Conservation (phyloP, 1,139 yeast genomes). For the Pichia sorboxylosa region DNA sequence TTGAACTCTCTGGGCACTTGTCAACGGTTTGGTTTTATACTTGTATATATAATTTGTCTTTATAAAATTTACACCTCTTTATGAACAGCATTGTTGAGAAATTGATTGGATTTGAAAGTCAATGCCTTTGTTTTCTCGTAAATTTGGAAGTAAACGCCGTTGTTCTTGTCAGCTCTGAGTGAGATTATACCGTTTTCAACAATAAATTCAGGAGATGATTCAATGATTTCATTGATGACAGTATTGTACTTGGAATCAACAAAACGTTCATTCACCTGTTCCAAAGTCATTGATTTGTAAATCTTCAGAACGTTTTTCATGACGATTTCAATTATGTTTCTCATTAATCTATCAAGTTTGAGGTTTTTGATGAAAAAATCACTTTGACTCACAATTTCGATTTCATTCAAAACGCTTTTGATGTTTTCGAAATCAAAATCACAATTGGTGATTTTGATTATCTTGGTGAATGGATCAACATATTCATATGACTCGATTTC, state of each 20-base stretch:
- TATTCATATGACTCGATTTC: slow-evolving; percentile 51
- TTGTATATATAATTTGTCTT: neutral
- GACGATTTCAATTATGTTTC: slow-evolving; percentile 15
- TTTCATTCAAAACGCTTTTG: slow-evolving; percentile 32
- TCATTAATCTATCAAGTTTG: slow-evolving; percentile 13
- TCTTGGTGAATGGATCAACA: slow-evolving; percentile 46
- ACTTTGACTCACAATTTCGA: slow-evolving; percentile 34
- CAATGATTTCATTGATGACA: slow-evolving; percentile 5
- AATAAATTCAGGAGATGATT: slow-evolving; percentile 6
- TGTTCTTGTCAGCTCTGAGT: slow-evolving; percentile 33
- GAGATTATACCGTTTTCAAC: slow-evolving; percentile 22
- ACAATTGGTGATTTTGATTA: slow-evolving; percentile 41
- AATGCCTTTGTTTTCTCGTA: slow-evolving; percentile 51
- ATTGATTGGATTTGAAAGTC: slow-evolving; percentile 44
- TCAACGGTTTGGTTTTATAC: neutral
- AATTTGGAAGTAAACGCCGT: slow-evolving; percentile 42
- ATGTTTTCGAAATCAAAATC: slow-evolving; percentile 46
- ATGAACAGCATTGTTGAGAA: slow-evolving; percentile 29
- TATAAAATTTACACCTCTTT: slow-evolving; percentile 3
- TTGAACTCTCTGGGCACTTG: slow-evolving; percentile 1
- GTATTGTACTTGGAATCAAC: slow-evolving; percentile 5
- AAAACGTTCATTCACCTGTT: slow-evolving; percentile 12
- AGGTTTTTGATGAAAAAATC: slow-evolving; percentile 43
- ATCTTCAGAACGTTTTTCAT: slow-evolving; percentile 19
- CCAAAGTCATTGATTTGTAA: slow-evolving; percentile 14